A percentile compares a stretch with the other conserved stretches of the same genome.
These are phyloP conservation scores for Abrus precatorius DNA, from an alignment of 306 rosid species.

Conservation along the genomic window DNA sequence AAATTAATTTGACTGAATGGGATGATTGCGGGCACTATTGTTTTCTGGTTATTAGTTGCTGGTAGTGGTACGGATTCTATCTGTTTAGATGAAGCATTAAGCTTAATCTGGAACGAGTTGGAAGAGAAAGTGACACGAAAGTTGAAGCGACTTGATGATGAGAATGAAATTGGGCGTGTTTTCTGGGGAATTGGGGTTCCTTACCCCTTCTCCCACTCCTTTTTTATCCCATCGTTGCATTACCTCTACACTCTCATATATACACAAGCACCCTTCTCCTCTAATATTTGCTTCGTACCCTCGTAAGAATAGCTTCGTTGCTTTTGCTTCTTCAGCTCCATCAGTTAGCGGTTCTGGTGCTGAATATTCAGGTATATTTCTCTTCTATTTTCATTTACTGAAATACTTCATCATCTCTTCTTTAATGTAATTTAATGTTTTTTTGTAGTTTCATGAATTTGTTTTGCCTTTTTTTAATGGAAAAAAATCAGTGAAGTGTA, in stretches of 20 bases:
- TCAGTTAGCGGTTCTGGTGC: slow-evolving; percentile 69
- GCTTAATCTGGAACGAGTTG: background rate
- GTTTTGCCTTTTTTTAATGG: background rate
- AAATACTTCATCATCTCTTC: background rate
- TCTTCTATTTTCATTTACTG: background rate
- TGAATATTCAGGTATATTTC: slow-evolving; percentile 63
- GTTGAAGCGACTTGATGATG: background rate
- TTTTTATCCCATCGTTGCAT: slow-evolving; percentile 29
- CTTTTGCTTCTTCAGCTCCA: slow-evolving; percentile 69
- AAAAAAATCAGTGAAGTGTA: background rate
- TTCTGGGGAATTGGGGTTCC: slow-evolving; percentile 42
- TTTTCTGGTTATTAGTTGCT: too few species aligned
- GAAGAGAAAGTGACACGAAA: background rate
- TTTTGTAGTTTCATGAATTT: background rate
- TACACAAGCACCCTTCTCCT: slow-evolving; percentile 37
- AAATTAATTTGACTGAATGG: too few species aligned
- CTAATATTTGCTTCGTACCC: background rate
- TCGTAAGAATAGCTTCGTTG: slow-evolving; percentile 37
- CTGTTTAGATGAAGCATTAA: background rate
- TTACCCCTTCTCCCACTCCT: slow-evolving; percentile 31
- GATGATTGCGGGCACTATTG: too few species aligned
- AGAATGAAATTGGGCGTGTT: slow-evolving; percentile 28
- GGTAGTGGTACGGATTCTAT: background rate
- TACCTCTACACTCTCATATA: slow-evolving; percentile 34
- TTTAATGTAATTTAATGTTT: background rate